Percentiles rank a stretch among this genome's conserved stretches.
phyloP scores from a whole-genome alignment of 129 eudicot species.

The Flaveria bidentis region DNA sequence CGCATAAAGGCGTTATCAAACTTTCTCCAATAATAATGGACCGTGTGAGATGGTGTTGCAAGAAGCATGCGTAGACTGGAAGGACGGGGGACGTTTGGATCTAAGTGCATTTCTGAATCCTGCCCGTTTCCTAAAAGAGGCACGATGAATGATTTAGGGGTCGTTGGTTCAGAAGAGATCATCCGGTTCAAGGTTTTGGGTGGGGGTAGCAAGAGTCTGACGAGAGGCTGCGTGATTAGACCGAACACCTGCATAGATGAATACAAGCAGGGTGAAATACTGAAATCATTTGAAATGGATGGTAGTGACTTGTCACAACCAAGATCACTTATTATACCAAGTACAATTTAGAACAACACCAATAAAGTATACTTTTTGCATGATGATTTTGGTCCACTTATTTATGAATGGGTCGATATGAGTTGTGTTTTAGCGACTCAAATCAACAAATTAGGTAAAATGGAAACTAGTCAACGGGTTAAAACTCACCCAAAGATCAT shows the following conservation, averaged over 20 bases:
- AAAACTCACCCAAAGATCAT: neutral
- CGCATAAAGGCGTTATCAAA: constrained; percentile 93
- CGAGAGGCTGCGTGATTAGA: constrained; percentile 76
- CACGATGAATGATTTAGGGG: constrained; percentile 64
- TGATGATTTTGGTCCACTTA: neutral
- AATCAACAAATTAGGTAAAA: neutral
- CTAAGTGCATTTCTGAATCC: constrained; percentile 49
- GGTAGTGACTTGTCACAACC: neutral
- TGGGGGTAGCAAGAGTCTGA: constrained; percentile 68
- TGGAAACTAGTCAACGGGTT: neutral
- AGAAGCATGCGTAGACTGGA: constrained; percentile 69
- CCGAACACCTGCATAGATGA: constrained; percentile 70
- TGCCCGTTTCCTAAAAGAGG: constrained; percentile 63
- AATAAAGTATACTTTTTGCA: neutral
- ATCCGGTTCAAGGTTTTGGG: constrained; percentile 47
- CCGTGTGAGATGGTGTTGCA: constrained; percentile 60
- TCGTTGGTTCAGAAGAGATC: constrained; percentile 59
- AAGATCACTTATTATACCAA: too few relatives aligned
- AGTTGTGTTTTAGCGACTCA: constrained; percentile 4
- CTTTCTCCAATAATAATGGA: constrained; percentile 89
- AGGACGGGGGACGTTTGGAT: constrained; percentile 49
- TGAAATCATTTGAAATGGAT: neutral
- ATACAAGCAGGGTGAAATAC: neutral
- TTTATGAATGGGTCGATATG: neutral
- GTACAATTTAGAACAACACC: neutral